Base-by-base conservation (phyloP, 345 rosid genomes). In the Hibiscus tridactylites region DNA sequence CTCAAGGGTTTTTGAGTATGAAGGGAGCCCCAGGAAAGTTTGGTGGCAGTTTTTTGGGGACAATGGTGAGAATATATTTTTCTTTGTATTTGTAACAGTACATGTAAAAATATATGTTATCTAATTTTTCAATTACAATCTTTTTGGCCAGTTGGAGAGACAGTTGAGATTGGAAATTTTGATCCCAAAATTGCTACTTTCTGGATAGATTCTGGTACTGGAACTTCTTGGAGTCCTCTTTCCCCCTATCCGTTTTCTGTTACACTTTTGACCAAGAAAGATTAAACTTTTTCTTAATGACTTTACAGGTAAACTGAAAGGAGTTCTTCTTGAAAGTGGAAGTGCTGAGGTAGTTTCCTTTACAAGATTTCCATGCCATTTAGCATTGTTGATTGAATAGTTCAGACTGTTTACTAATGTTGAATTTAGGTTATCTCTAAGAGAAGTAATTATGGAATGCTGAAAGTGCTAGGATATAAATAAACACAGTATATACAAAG, bases 1-100 rank as follows among this genome's bases (percentile, higher is more conserved):
- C 78, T 94, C 95, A 0, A 90, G 98, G 75, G 91, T 88, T 52
- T 94, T 94, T 71, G 93, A 91, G 86, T 88, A 87, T 66, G 96
- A 91, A 83, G 96, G 97, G 50, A 94, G 97, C 86, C 76, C 90
- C 57, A 84, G 97, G 79, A 94, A 91, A 82, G 80, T 90, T 35
- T 94, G 96, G 96, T 91, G 98, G 96, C 97, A 90, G 75, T 90
- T 94, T 81, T 91, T 82, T 11, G 98, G 96, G 66, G 97, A 94
- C 84, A 94, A 88, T 77, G 97, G 96, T 94, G 86, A 68, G 76
- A 65, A 50, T 62, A 31, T 68, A 13, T 52, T 44, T 4, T 37
- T 24, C 21, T 1, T 56, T 52, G n/a, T 31, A 21, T 49, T 63
- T 65, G 26, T 56, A 28, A 42, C 24, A 26, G 59, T 16, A 19